Evolutionary conservation across 2,329 filamentous ascomycete genomes (phyloP).

Genomic region (Cyphellophora europaea): DNA sequence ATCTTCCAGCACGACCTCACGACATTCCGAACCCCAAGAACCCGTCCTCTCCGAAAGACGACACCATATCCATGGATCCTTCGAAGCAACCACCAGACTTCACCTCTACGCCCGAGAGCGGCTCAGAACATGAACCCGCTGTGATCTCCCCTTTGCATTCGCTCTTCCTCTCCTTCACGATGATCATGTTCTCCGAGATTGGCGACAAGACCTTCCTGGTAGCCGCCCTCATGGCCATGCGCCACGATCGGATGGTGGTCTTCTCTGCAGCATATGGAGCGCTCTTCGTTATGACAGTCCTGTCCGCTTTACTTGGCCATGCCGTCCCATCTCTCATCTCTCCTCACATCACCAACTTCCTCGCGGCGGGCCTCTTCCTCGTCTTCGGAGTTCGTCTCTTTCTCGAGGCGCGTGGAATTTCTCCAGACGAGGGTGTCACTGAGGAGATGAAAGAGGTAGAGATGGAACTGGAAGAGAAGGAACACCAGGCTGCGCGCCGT

Average conservation of each 20-base stretch:
- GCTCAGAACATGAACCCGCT: constrained; percentile 21
- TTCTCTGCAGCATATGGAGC: constrained; percentile 93
- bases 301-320: constrained; percentile 87
- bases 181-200: constrained; percentile 95
- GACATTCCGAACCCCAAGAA: constrained; percentile 64
- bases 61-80: constrained; percentile 43
- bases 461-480: constrained; percentile 85
- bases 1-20: constrained; percentile 69
- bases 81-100: constrained; percentile 28
- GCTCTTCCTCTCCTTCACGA: constrained; percentile 82
- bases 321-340: constrained; percentile 83
- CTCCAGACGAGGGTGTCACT: constrained; percentile 78
- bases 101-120: constrained; percentile 22
- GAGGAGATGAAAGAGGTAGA: constrained; percentile 98
- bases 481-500: constrained; percentile 56
- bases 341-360: constrained; percentile 80
- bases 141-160: constrained; percentile 77
- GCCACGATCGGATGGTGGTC: constrained; percentile 84
- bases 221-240: constrained; percentile 97
- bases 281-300: constrained; percentile 84
- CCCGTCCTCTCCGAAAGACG: constrained; percentile 52
- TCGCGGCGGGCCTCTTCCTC: constrained; percentile 77
- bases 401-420: constrained; percentile 80
- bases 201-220: constrained; percentile 98
- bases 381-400: constrained; percentile 80